Evolutionary conservation across 75 land plant species (phyloP).

Genomic region (Adiantum capillusveneris): DNA sequence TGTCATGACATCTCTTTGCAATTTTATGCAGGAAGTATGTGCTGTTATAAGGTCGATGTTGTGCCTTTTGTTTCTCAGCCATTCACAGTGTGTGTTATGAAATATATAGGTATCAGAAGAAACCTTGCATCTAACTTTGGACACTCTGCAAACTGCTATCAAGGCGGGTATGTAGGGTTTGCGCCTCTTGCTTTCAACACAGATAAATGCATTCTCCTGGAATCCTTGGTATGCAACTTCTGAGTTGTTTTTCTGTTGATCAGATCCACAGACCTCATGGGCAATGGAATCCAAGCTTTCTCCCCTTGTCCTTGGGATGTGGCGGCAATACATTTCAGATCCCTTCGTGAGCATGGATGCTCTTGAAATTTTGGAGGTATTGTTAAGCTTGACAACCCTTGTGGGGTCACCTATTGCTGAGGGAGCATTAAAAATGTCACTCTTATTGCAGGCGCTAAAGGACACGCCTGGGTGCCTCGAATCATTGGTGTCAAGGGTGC

Average conservation of each 20-base stretch:
- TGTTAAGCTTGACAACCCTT: too few relatives aligned
- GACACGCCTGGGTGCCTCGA: constrained; percentile 68
- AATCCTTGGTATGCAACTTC: too few relatives aligned
- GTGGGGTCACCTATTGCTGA: background rate
- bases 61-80: too few relatives aligned
- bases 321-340: constrained; percentile 79
- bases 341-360: constrained; percentile 94
- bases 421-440: background rate
- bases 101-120: constrained; percentile 82
- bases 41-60: too few relatives aligned
- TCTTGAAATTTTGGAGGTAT: constrained; percentile 86
- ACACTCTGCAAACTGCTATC: constrained; percentile 74
- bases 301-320: constrained; percentile 70
- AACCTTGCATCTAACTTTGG: constrained; percentile 87
- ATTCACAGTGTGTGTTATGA: too few relatives aligned
- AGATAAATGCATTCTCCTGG: too few relatives aligned
- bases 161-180: constrained; percentile 51
- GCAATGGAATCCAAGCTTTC: constrained; percentile 76
- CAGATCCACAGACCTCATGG: constrained; percentile 47
- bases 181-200: background rate
- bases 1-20: constrained; percentile 52
- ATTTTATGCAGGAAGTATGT: constrained; percentile 66
- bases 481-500: constrained; percentile 60
- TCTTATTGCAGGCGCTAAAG: constrained; percentile 63
- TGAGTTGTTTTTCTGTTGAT: constrained; percentile 4